Percentiles rank a stretch among this genome's conserved stretches.
Conservation (phyloP, 176 grass and related monocot genomes). For the Musa schizocarpa region DNA sequence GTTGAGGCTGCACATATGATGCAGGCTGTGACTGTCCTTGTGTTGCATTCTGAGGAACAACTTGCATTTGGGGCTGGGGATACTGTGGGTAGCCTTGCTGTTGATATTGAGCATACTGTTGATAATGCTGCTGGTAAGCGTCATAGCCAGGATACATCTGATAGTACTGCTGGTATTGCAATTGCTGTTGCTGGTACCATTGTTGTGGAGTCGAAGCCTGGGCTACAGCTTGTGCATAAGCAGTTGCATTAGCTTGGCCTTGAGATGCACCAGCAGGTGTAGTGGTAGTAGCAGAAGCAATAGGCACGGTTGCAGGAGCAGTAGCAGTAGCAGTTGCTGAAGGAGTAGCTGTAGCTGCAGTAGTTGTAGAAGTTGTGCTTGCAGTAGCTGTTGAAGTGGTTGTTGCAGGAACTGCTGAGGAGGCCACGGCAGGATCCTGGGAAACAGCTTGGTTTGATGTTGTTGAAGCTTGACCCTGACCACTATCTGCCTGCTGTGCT, state of each 20-base stretch:
- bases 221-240: conserved; percentile 25
- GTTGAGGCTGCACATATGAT: conserved; percentile 36
- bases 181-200: conserved; percentile 71
- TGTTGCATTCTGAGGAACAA: conserved; percentile 24
- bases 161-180: conserved; percentile 71
- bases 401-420: conserved; percentile 31
- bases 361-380: conserved; percentile 9
- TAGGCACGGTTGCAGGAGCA: conserved; percentile 15
- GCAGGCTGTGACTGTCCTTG: conserved; percentile 41
- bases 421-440: conserved; percentile 30
- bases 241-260: conserved; percentile 13
- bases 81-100: conserved; percentile 51
- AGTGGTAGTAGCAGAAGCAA: conserved; percentile 9
- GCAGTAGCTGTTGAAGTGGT: conserved; percentile 12
- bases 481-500: conserved; percentile 44
- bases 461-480: conserved; percentile 28
- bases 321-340: conserved; percentile 18
- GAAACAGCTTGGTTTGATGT: conserved; percentile 27
- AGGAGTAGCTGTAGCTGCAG: conserved; percentile 20
- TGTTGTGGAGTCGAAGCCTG: conserved; percentile 53
- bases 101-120: conserved; percentile 59
- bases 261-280: conserved; percentile 27
- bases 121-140: conserved; percentile 58
- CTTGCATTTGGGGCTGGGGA: conserved; percentile 39
- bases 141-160: conserved; percentile 72